Percentiles rank a stretch among this genome's conserved stretches.
phyloP scores from a whole-genome alignment of 75 land plant species.

The Isoetes taiwanensis region DNA sequence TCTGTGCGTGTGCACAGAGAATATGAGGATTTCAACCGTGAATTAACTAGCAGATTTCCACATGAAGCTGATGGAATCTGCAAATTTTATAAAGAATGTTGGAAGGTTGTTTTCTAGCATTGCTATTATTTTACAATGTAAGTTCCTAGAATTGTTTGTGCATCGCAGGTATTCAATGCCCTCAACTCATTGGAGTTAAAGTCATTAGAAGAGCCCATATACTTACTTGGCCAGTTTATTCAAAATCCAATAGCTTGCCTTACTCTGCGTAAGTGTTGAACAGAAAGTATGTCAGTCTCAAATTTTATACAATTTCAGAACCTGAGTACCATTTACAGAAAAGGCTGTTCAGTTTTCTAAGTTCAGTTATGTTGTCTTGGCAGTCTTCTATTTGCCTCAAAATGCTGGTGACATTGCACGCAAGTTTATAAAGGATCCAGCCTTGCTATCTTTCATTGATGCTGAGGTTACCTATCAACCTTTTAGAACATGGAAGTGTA shows the following conservation, averaged over 20 bases:
- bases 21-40: constrained; percentile 51
- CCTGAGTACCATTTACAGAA: too few relatives aligned
- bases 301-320: too few relatives aligned
- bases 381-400: constrained; percentile 93
- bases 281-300: too few relatives aligned
- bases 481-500: too few relatives aligned
- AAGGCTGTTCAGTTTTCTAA: too few relatives aligned
- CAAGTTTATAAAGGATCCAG: constrained; percentile 78
- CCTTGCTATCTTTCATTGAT: constrained; percentile 79
- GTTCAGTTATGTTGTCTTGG: constrained; percentile 9
- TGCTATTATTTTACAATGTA: constrained; percentile 1
- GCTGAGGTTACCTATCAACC: constrained; percentile 95
- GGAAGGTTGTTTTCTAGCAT: constrained; percentile 45
- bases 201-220: constrained; percentile 92
- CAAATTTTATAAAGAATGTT: constrained; percentile 65
- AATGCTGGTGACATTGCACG: constrained; percentile 94
- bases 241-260: constrained; percentile 83
- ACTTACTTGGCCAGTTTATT: constrained; percentile 92
- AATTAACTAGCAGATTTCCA: constrained; percentile 60
- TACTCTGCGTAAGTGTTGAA: constrained; percentile 94
- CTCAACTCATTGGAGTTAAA: constrained; percentile 83
- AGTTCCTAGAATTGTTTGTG: not conserved
- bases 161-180: constrained; percentile 70
- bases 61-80: constrained; percentile 75
- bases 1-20: constrained; percentile 73